phyloP scores from a whole-genome alignment of 768 basidiomycete genomes.

The Collybia nuda region DNA sequence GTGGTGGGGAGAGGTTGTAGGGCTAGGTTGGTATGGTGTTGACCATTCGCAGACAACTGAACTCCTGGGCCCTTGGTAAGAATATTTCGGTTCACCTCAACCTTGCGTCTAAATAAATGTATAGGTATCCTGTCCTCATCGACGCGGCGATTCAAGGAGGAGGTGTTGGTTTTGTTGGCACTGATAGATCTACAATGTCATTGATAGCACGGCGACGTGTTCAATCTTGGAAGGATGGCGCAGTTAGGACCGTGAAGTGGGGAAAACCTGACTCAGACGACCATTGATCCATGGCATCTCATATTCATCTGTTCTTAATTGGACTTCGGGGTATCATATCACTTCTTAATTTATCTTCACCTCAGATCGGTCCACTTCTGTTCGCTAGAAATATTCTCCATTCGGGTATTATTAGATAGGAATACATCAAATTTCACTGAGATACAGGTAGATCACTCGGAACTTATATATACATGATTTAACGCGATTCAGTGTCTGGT shows the following conservation, averaged over 20 bases:
- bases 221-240: conserved; percentile 63
- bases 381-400: too few species aligned
- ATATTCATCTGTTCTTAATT: neutral
- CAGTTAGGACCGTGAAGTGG: conserved; percentile 54
- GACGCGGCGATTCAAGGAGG: conserved; percentile 72
- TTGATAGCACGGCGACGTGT: conserved; percentile 65
- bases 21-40: conserved; percentile 50
- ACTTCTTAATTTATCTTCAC: too few species aligned
- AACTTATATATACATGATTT: too few species aligned
- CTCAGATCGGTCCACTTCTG: too few species aligned
- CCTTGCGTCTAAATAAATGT: neutral
- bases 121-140: conserved; percentile 71
- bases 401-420: too few species aligned
- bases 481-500: neutral
- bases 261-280: conserved; percentile 56
- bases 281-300: conserved; percentile 31
- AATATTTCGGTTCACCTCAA: neutral
- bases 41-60: conserved; percentile 51
- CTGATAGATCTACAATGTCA: conserved; percentile 71
- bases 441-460: too few species aligned
- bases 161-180: conserved; percentile 71
- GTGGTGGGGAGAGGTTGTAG: conserved; percentile 58
- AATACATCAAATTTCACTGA: too few species aligned
- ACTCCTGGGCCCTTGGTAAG: conserved; percentile 49
- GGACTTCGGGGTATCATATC: neutral